These are phyloP conservation scores for Potentilla sterilis DNA, from an alignment of 306 rosid genomes.

Conservation along the genomic window DNA sequence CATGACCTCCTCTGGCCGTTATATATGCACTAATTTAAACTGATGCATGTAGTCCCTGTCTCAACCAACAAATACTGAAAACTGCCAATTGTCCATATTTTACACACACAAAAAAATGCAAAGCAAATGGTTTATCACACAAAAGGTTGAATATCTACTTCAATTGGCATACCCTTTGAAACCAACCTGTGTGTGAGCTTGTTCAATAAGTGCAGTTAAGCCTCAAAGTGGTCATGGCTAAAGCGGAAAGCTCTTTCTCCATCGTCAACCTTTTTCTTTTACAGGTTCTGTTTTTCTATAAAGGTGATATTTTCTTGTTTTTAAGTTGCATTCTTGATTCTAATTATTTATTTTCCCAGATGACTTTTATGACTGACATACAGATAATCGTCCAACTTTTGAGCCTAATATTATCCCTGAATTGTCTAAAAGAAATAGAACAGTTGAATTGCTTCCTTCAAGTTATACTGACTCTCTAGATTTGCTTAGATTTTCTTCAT, in stretches of 20 bases:
- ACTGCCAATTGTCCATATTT: not conserved
- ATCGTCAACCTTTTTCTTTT: not conserved
- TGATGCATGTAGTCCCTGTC: not conserved
- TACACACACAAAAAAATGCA: not conserved
- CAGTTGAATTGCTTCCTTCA: not conserved
- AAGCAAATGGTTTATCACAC: not conserved
- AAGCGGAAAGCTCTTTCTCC: not conserved
- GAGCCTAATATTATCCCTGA: not conserved
- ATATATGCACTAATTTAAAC: not conserved
- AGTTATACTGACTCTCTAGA: not conserved
- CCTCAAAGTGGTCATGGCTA: not conserved
- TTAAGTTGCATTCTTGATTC: not conserved
- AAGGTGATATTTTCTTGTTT: not conserved
- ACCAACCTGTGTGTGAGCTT: not conserved
- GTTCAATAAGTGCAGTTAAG: not conserved
- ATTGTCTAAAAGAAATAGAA: not conserved
- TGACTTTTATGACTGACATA: not conserved
- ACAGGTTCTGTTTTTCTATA: not conserved
- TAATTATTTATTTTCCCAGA: not conserved
- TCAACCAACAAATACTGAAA: not conserved
- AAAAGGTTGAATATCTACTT: not conserved
- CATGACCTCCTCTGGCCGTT: not conserved
- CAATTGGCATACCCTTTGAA: not conserved
- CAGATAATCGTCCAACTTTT: not conserved
- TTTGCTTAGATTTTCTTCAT: not conserved